Conservation (phyloP, 2,329 filamentous ascomycete genomes). For the Ilyonectria mors-panacis region DNA sequence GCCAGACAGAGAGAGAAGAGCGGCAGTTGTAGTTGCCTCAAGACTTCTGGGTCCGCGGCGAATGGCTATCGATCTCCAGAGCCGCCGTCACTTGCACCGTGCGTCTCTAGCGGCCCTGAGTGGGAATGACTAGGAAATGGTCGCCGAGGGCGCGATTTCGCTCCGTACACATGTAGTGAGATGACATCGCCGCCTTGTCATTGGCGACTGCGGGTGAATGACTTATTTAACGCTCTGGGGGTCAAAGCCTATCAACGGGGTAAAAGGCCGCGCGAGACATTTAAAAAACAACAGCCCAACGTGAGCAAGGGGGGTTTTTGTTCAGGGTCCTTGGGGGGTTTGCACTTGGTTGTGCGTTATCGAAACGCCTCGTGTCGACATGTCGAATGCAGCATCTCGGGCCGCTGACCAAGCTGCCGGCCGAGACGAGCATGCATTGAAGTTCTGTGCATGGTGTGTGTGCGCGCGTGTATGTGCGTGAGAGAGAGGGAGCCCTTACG, state of each 20-base stretch:
- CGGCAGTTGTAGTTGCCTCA: not conserved
- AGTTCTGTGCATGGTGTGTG: not conserved
- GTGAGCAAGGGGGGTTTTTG: not conserved
- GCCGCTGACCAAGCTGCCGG: not conserved
- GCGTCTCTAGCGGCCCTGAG: not conserved
- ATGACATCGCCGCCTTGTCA: too few species aligned
- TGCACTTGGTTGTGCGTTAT: not conserved
- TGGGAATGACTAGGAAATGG: not conserved
- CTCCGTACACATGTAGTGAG: too few species aligned
- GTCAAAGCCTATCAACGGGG: too few species aligned
- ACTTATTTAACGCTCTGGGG: too few species aligned
- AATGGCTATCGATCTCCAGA: not conserved
- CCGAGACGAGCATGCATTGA: not conserved
- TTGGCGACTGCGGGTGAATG: too few species aligned
- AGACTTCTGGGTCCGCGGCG: not conserved
- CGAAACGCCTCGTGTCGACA: not conserved
- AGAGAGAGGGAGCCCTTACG: too few species aligned
- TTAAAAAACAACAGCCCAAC: not conserved
- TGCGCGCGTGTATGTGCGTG: too few species aligned
- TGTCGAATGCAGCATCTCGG: not conserved
- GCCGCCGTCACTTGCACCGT: not conserved
- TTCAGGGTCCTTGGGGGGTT: not conserved
- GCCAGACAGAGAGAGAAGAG: too few species aligned
- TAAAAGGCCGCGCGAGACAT: too few species aligned
- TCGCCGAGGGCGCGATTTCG: too few species aligned